Evolutionary conservation across 1,284 basidiomycete species (phyloP).

Genomic region (Ustilago trichophora): DNA sequence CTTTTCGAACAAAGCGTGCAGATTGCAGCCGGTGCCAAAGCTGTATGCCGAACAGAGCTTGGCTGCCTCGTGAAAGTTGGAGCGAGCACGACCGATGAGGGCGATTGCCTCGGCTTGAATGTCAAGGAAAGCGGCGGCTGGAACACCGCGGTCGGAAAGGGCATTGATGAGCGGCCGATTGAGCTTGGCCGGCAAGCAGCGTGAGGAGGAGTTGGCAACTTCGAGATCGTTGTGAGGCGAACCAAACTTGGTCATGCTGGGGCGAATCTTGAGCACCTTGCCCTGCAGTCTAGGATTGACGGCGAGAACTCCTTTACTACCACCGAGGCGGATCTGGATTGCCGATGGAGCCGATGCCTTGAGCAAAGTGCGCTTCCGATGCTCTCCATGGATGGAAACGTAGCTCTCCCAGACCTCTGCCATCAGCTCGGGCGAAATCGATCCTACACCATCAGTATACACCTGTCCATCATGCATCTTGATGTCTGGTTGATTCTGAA

Average conservation of each 20-base stretch:
- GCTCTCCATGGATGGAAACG: conserved; percentile 19
- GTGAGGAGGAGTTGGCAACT: conserved; percentile 21
- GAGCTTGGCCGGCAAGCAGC: conserved; percentile 22
- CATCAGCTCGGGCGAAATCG: conserved; percentile 36
- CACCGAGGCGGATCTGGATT: conserved; percentile 37
- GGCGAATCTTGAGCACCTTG: conserved; percentile 13
- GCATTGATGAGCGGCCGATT: conserved; percentile 45
- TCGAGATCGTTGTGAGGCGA: conserved; percentile 29
- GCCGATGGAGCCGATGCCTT: conserved; percentile 28
- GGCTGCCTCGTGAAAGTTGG: conserved; percentile 21
- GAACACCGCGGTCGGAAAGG: conserved; percentile 21
- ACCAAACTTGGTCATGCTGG: conserved; percentile 28
- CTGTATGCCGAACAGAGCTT: conserved; percentile 20
- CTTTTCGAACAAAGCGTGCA: conserved; percentile 22
- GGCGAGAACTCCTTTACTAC: conserved; percentile 32
- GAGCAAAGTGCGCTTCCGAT: conserved; percentile 15
- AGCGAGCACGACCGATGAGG: conserved; percentile 14
- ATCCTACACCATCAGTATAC: conserved; percentile 30
- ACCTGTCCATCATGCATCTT: neutral
- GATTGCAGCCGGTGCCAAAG: conserved; percentile 29
- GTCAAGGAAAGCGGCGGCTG: conserved; percentile 2
- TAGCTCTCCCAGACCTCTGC: conserved; percentile 29
- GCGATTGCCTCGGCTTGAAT: conserved; percentile 30
- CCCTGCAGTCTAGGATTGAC: conserved; percentile 29
- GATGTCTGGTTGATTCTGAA: neutral